A percentile compares a stretch with the other conserved stretches of the same genome.
These are phyloP conservation scores for Barnettozyma populi DNA, from an alignment of 805 yeast genomes.

Conservation along the genomic window DNA sequence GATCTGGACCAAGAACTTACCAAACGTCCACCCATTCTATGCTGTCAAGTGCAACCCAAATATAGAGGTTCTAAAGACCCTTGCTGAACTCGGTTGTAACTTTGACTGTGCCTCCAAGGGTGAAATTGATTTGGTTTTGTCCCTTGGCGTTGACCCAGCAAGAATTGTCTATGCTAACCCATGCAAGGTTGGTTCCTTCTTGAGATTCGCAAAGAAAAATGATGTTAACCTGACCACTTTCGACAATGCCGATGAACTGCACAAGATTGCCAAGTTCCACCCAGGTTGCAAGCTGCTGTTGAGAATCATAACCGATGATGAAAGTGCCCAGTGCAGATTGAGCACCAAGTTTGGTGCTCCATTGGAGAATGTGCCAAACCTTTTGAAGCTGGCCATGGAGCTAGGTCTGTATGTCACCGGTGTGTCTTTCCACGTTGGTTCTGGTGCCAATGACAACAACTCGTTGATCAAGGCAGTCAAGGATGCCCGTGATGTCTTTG, in stretches of 20 bases:
- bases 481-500: constrained; percentile 68
- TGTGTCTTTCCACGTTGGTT: constrained; percentile 93
- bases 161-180: constrained; percentile 91
- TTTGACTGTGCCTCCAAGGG: constrained; percentile 92
- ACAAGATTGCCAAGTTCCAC: constrained; percentile 61
- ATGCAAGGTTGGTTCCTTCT: constrained; percentile 79
- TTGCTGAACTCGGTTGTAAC: constrained; percentile 61
- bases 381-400: constrained; percentile 57
- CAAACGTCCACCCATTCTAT: constrained; percentile 79
- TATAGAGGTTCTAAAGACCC: constrained; percentile 45
- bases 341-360: constrained; percentile 88
- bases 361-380: constrained; percentile 41
- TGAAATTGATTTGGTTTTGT: constrained; percentile 67
- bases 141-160: constrained; percentile 55
- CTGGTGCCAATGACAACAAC: constrained; percentile 75
- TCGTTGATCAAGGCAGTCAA: constrained; percentile 65
- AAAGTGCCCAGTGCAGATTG: constrained; percentile 77
- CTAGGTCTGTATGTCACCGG: constrained; percentile 68
- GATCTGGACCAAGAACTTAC: constrained; percentile 63
- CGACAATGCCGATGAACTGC: constrained; percentile 81
- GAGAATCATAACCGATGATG: constrained; percentile 87
- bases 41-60: constrained; percentile 95
- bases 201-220: constrained; percentile 59
- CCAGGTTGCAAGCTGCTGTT: constrained; percentile 68
- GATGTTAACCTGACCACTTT: constrained; percentile 74